Evolutionary conservation across 148 eudicot species (phyloP).

Genomic region (Camellia lanceoleosa): DNA sequence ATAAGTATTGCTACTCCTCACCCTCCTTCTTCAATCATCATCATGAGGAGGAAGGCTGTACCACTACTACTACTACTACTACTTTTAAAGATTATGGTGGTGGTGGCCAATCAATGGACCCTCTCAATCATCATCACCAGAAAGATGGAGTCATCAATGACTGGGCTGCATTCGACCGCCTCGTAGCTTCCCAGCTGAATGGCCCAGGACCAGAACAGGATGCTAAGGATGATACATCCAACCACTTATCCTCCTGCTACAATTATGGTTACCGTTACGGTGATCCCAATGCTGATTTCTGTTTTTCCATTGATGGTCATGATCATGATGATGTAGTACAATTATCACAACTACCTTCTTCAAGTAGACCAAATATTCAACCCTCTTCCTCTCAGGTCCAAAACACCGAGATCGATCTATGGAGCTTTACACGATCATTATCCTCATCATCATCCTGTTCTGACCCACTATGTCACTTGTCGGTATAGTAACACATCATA

Average conservation of each 20-base stretch:
- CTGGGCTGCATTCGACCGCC: conserved; percentile 47
- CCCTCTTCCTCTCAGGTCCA: not conserved
- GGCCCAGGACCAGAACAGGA: conserved; percentile 25
- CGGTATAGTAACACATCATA: conserved; percentile 16
- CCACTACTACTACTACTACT: no score
- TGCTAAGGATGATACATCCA: conserved; percentile 6
- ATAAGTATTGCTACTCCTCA: no score
- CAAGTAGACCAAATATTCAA: conserved; percentile 7
- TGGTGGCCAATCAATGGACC: not conserved
- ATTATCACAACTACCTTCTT: not conserved
- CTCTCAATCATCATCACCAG: not conserved
- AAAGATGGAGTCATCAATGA: conserved; percentile 16
- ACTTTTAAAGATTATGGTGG: not conserved
- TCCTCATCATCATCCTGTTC: conserved; percentile 29
- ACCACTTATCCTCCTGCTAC: conserved; percentile 21
- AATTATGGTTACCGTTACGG: not conserved
- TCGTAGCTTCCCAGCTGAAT: conserved; percentile 58
- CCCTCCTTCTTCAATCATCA: not conserved
- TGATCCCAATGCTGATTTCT: conserved; percentile 19
- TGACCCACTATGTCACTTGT: conserved; percentile 36
- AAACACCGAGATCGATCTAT: conserved; percentile 23
- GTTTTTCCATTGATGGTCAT: conserved; percentile 23
- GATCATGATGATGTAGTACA: not conserved
- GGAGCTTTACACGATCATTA: conserved; percentile 28
- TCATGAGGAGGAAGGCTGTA: no score